Evolutionary conservation across 2,329 filamentous ascomycete species (phyloP), one percentile per base, ranked within the genome.

Genomic region (Xylaria digitata): DNA sequence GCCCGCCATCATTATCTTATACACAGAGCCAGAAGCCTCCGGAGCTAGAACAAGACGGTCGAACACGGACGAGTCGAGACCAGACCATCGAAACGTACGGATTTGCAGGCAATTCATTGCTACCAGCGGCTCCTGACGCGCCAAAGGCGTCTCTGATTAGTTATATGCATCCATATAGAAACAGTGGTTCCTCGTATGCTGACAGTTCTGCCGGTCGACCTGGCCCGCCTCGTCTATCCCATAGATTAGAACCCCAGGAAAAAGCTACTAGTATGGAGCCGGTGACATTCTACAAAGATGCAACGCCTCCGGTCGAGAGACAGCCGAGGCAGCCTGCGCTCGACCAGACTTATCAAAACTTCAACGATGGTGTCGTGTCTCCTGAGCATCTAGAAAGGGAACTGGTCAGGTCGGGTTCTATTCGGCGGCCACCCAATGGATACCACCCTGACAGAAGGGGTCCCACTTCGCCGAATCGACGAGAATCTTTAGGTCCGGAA

Each of bases 101-200:
- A 43, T 75, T 79, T 59, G 66, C 75, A 40, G 67, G 72, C 70
- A 70, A 77, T 54, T 75, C 80, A 6, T 75, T 81, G 50, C 82
- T 79, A 11, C 84, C 87, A 19, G 80, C 82, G 56, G 87, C 86
- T 40, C 87, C 90, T 70, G 89, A 92, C 71, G 86, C 84, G 32
- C 87, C 89, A 61, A 84, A 83, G 73, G 84, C 82, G 8, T 87
- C 87, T 45, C 87, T 90, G 4, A 73, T 84, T 42, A 88, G 85
- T 75, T 89, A 87, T 76, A 84, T 81, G 67, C 81, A 84, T 40
- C 83, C 85, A 8, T 80, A 83, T 71, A 81, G 79, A 46, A 80
- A 79, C 70, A 77, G 78, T 53, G 78, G 75, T 19, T 71, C 73
- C 19, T 71, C 76, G 6, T 76, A 78, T 59, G 75, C 73, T 26